These are phyloP conservation scores for Candida caryicola DNA, from an alignment of 805 yeast genomes.

Conservation along the genomic window DNA sequence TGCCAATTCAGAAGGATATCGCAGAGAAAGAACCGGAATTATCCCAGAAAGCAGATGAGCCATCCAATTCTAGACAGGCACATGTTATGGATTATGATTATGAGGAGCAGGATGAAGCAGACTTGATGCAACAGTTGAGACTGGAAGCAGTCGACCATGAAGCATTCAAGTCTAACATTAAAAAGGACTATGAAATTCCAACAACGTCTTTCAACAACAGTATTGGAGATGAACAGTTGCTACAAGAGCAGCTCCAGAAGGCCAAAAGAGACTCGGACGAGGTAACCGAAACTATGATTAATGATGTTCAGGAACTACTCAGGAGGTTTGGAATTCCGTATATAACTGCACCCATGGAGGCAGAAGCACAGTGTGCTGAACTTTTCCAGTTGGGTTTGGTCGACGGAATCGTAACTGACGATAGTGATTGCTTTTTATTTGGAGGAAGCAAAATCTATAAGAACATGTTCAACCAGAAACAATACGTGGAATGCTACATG, in stretches of 20 bases:
- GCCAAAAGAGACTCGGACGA: conserved; percentile 88
- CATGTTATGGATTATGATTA: conserved; percentile 57
- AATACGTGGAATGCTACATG: conserved; percentile 83
- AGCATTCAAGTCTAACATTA: conserved; percentile 46
- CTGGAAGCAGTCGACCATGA: conserved; percentile 75
- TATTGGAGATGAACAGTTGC: conserved; percentile 42
- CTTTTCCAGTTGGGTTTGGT: conserved; percentile 65
- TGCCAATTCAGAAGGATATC: conserved; percentile 1
- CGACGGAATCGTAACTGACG: conserved; percentile 96
- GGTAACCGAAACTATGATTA: conserved; percentile 80
- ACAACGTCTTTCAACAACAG: conserved; percentile 30
- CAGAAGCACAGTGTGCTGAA: conserved; percentile 97
- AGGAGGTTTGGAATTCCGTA: conserved; percentile 91
- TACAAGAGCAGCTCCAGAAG: conserved; percentile 61
- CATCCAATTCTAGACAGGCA: conserved; percentile 12
- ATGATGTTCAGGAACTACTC: conserved; percentile 85
- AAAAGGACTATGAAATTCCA: conserved; percentile 17
- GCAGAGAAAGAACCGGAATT: conserved; percentile 2
- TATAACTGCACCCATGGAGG: conserved; percentile 97
- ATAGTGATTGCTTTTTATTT: conserved; percentile 92
- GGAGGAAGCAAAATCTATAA: conserved; percentile 84
- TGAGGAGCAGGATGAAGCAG: conserved; percentile 75
- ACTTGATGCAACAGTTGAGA: conserved; percentile 56
- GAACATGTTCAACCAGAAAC: conserved; percentile 91
- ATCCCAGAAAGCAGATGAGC: not conserved